Percentiles rank a stretch among this genome's conserved stretches.
Conservation (phyloP, 108 stramenopile genomes). For the Ochromonas danica region DNA sequence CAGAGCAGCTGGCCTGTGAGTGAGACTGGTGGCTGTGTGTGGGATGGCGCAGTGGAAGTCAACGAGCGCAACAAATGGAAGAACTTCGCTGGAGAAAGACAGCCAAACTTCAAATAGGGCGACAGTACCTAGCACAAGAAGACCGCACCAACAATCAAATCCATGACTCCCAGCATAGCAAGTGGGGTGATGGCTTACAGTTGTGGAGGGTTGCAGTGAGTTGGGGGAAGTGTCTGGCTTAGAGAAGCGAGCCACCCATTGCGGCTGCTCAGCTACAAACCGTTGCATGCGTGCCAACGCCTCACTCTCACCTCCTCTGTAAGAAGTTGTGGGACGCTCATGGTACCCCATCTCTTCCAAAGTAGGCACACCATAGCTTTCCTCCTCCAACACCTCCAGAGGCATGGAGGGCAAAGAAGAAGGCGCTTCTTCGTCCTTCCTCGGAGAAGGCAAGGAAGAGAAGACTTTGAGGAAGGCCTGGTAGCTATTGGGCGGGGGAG, state of each 20-base stretch:
- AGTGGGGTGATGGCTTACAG: no score
- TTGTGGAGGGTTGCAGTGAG: slow-evolving; percentile 58
- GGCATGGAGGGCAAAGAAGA: slow-evolving; percentile 59
- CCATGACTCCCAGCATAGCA: no score
- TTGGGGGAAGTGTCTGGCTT: slow-evolving; percentile 91
- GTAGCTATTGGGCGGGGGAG: slow-evolving; percentile 56
- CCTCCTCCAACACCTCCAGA: slow-evolving; percentile 41
- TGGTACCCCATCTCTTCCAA: slow-evolving; percentile 43
- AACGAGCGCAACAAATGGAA: slow-evolving; percentile 48
- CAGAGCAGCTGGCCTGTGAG: slow-evolving; percentile 89
- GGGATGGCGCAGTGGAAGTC: no score
- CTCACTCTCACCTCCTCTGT: slow-evolving; percentile 51
- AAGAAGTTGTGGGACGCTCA: slow-evolving; percentile 59
- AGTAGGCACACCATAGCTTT: slow-evolving; percentile 27
- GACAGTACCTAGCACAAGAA: no score
- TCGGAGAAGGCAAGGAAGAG: not conserved
- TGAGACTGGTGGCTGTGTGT: slow-evolving; percentile 84
- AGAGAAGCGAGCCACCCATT: slow-evolving; percentile 80
- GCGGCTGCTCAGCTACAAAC: slow-evolving; percentile 24
- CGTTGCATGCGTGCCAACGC: slow-evolving; percentile 43
- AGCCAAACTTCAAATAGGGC: slow-evolving; percentile 62
- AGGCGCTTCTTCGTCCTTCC: slow-evolving; percentile 56
- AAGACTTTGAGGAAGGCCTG: slow-evolving; percentile 58
- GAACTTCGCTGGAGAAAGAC: slow-evolving; percentile 55
- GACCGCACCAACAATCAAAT: slow-evolving; percentile 63